phyloP scores from a whole-genome alignment of 306 rosid species.

The Quercus wislizeni region DNA sequence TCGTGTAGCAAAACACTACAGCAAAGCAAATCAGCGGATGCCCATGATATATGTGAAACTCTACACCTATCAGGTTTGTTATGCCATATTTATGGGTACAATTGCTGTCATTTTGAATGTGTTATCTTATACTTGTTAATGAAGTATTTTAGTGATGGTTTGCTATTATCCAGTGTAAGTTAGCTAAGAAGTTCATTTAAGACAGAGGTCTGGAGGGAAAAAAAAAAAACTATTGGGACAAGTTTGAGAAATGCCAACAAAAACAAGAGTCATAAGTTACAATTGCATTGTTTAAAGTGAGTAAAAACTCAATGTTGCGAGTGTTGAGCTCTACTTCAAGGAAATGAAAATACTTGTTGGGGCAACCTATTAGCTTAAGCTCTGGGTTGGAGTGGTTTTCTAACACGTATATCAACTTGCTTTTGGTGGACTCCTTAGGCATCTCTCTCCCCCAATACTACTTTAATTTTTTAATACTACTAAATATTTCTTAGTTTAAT shows the following conservation, averaged over 20 bases:
- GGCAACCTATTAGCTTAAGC: too few species aligned
- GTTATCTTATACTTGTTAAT: not conserved
- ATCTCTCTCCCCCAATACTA: too few species aligned
- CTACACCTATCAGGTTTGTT: conserved; percentile 60
- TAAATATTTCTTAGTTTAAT: not conserved
- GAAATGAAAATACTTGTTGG: too few species aligned
- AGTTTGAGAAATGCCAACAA: not conserved
- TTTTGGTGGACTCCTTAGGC: too few species aligned
- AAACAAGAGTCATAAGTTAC: not conserved
- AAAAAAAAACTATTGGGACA: not conserved
- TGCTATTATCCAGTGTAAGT: not conserved
- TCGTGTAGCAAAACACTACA: conserved; percentile 64
- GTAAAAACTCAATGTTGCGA: not conserved
- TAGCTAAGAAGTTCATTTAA: not conserved
- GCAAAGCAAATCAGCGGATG: conserved; percentile 70
- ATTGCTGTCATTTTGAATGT: not conserved
- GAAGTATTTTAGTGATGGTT: not conserved
- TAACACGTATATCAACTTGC: too few species aligned
- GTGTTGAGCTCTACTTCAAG: too few species aligned
- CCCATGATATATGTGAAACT: conserved; percentile 71
- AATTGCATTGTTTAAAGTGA: not conserved
- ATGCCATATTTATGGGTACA: not conserved
- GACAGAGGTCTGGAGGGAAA: not conserved
- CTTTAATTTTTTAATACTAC: too few species aligned
- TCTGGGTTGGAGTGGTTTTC: too few species aligned